Evolutionary conservation across 345 rosid genomes (phyloP).

Genomic region (Syzygium aqueum): DNA sequence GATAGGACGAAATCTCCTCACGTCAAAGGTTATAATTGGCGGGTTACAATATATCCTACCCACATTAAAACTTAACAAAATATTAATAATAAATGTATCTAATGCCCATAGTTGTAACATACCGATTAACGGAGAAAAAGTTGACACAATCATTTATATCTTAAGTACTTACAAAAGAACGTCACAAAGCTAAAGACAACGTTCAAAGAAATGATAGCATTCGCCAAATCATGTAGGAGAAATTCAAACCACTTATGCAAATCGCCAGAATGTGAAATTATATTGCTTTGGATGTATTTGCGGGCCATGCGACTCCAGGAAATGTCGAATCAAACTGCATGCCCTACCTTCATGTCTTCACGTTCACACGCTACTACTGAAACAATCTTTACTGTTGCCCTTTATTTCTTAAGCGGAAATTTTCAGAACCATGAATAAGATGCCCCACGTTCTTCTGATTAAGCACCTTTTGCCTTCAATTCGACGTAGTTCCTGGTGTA

Average conservation of each 20-base stretch:
- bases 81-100: neutral
- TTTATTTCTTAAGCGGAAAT: neutral
- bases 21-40: neutral
- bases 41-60: no score
- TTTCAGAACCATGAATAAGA: neutral
- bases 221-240: neutral
- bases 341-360: neutral
- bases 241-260: neutral
- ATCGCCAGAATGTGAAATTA: neutral
- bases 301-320: neutral
- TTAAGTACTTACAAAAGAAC: no score
- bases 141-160: neutral
- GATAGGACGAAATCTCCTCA: neutral
- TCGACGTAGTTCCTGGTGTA: conserved; percentile 39
- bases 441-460: neutral
- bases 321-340: neutral
- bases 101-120: neutral
- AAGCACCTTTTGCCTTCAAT: neutral
- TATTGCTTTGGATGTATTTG: neutral
- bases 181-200: neutral
- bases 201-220: neutral
- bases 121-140: neutral
- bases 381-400: neutral
- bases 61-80: neutral
- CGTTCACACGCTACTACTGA: neutral